Conservation (phyloP, 306 rosid genomes). For the Cucurbita ficifolia region DNA sequence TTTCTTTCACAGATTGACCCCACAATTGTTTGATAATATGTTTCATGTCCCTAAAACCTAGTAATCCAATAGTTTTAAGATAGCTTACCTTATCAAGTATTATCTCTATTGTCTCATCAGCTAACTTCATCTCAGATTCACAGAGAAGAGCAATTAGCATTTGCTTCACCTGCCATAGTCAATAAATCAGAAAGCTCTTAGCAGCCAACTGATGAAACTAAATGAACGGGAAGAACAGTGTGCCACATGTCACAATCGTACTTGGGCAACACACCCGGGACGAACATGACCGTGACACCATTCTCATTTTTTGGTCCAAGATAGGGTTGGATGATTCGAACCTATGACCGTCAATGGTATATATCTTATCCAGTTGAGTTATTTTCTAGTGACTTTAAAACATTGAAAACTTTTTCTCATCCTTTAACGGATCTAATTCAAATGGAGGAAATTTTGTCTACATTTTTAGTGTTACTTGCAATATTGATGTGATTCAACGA, state of each 20-base stretch:
- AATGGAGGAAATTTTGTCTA: background rate
- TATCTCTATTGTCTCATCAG: conserved; percentile 69
- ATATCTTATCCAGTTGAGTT: background rate
- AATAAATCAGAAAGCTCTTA: background rate
- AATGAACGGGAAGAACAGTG: background rate
- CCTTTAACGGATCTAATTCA: background rate
- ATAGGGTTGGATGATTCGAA: background rate
- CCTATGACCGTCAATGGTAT: background rate
- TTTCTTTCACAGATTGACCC: background rate
- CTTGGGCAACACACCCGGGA: too few species aligned
- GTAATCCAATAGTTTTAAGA: background rate
- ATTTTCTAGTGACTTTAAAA: too few species aligned
- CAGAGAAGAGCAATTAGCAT: conserved; percentile 80
- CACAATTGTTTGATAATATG: background rate
- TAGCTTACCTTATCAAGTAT: conserved; percentile 62
- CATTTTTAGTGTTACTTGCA: background rate
- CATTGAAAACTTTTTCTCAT: background rate
- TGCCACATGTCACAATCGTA: too few species aligned
- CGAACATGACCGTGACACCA: too few species aligned
- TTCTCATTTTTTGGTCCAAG: too few species aligned
- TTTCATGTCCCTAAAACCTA: background rate
- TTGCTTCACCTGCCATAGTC: conserved; percentile 51
- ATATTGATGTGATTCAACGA: background rate
- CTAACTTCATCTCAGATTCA: conserved; percentile 66
- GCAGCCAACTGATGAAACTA: background rate